Evolutionary conservation across 202 grass and related monocot species (phyloP).

Genomic region (Zoysia matrella): DNA sequence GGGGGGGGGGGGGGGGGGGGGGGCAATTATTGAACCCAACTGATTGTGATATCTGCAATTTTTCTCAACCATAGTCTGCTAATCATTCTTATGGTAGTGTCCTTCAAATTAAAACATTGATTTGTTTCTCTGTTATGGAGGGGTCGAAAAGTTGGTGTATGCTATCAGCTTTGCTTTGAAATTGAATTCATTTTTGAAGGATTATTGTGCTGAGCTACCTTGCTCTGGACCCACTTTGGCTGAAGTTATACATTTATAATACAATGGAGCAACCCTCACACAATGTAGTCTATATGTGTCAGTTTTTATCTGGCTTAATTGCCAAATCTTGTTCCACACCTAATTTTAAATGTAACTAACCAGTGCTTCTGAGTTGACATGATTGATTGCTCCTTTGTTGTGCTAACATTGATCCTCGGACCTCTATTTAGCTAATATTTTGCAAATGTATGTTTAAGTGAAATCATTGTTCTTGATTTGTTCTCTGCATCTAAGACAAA

Average conservation of each 20-base stretch:
- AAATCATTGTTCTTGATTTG: background rate
- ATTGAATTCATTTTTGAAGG: conserved; percentile 6
- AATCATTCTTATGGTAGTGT: background rate
- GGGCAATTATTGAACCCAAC: conserved; percentile 1
- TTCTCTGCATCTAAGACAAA: background rate
- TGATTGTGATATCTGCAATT: conserved; percentile 2
- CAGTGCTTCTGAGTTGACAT: background rate
- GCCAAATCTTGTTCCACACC: background rate
- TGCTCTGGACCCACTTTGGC: background rate
- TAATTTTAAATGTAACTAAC: background rate
- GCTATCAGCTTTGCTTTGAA: background rate
- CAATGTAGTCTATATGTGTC: background rate
- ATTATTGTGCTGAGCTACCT: conserved; percentile 1
- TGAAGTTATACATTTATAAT: background rate
- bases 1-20: background rate
- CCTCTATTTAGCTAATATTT: conserved; percentile 10
- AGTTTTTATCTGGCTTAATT: background rate
- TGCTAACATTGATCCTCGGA: background rate
- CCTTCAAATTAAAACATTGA: conserved; percentile 19
- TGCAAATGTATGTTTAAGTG: background rate
- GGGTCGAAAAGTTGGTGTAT: background rate
- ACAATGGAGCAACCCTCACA: background rate
- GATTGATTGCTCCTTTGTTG: background rate
- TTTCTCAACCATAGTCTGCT: conserved; percentile 15
- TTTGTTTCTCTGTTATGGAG: background rate